A percentile compares a stretch with the other conserved stretches of the same genome.
phyloP scores from a whole-genome alignment of 164 flowering plant genomes.

The Cinnamomum micranthum region DNA sequence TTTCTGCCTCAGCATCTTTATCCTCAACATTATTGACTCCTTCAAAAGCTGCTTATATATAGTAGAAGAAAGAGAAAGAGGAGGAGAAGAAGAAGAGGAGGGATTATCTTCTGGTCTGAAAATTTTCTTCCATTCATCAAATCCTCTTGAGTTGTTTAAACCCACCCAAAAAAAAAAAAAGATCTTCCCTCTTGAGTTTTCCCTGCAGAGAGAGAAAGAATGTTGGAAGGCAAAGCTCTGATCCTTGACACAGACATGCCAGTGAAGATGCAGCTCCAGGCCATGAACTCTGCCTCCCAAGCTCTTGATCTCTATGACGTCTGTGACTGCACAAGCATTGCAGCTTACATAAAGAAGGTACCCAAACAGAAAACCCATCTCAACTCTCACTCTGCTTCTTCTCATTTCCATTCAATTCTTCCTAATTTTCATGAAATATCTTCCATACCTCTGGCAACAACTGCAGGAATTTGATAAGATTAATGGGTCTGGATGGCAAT shows the following conservation, averaged over 20 bases:
- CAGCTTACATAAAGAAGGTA: slow-evolving; percentile 87
- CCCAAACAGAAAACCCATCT: background rate
- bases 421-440: background rate
- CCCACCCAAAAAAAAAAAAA: background rate
- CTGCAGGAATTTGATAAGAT: slow-evolving; percentile 69
- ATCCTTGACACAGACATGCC: slow-evolving; percentile 92
- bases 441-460: too few species aligned
- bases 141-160: background rate
- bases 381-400: background rate
- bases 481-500: slow-evolving; percentile 86
- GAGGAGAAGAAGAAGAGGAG: background rate
- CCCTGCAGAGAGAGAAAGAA: slow-evolving; percentile 17
- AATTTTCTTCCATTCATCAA: background rate
- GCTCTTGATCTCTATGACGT: slow-evolving; percentile 88
- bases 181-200: too few species aligned
- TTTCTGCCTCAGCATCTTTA: slow-evolving; percentile 35
- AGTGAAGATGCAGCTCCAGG: slow-evolving; percentile 84
- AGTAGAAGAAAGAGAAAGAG: slow-evolving; percentile 2
- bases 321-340: slow-evolving; percentile 72
- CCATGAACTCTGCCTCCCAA: slow-evolving; percentile 76
- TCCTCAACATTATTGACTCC: slow-evolving; percentile 18
- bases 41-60: background rate
- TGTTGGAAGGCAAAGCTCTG: slow-evolving; percentile 95
- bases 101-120: background rate
- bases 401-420: too few species aligned